Evolutionary conservation across 2,329 filamentous ascomycete genomes (phyloP).

Genomic region (Ceratocystis huliohia): DNA sequence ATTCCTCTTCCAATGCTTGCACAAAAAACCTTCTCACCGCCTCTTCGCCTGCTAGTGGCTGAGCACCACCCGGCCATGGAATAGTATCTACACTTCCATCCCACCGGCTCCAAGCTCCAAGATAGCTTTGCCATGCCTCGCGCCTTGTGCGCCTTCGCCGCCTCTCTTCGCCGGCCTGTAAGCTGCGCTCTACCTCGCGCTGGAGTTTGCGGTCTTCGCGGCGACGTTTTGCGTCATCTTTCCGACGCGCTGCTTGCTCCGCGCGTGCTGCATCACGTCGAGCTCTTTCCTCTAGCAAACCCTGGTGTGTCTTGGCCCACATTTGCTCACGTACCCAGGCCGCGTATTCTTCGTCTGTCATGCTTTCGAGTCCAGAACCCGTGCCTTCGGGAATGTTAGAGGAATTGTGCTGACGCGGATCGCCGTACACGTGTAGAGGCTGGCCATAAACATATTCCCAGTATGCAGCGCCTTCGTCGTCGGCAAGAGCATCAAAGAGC

Average conservation of each 20-base stretch:
- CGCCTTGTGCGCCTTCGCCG: conserved; percentile 39
- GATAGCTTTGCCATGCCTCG: conserved; percentile 51
- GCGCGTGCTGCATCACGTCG: conserved; percentile 40
- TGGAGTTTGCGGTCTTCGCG: conserved; percentile 35
- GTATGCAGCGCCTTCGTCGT: conserved; percentile 89
- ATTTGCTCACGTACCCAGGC: conserved; percentile 73
- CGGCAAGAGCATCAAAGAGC: conserved; percentile 90
- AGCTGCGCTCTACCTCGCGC: conserved; percentile 54
- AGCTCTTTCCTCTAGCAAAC: conserved; percentile 64
- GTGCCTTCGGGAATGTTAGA: not conserved
- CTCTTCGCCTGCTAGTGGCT: conserved; percentile 29
- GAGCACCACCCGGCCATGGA: conserved; percentile 49
- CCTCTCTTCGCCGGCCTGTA: conserved; percentile 54
- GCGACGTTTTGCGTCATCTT: conserved; percentile 28
- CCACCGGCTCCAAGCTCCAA: conserved; percentile 46
- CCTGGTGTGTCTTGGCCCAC: conserved; percentile 90
- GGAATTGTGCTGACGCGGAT: conserved; percentile 21
- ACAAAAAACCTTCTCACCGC: conserved; percentile 59
- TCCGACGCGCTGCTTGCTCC: conserved; percentile 23
- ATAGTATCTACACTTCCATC: conserved; percentile 33
- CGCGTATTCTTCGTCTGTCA: conserved; percentile 89
- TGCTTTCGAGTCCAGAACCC: conserved; percentile 54
- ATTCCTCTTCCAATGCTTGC: conserved; percentile 29
- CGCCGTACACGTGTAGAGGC: conserved; percentile 68
- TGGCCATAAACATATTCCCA: conserved; percentile 97